These are phyloP conservation scores for Rachicladosporium sp. DNA, from an alignment of 2,329 filamentous ascomycete species.

Conservation along the genomic window DNA sequence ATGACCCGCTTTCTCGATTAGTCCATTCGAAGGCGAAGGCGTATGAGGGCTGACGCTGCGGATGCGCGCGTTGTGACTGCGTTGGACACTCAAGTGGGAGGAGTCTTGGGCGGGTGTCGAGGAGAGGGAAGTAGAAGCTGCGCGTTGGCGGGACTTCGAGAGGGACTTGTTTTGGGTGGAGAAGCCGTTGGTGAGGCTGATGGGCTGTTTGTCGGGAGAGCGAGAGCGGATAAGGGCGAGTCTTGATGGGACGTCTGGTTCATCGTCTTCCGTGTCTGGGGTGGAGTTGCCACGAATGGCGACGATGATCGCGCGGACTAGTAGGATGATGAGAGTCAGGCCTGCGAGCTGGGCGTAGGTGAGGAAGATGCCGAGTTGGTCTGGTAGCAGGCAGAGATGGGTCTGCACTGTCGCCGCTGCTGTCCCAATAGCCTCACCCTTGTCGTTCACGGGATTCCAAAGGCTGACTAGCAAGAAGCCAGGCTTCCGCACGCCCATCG, in stretches of 20 bases:
- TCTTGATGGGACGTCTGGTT: conserved; percentile 2
- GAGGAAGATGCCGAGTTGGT: conserved; percentile 74
- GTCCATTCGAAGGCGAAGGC: conserved; percentile 14
- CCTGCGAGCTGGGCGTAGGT: conserved; percentile 56
- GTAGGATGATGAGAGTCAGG: conserved; percentile 38
- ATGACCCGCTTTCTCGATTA: conserved; percentile 32
- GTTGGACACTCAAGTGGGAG: conserved; percentile 17
- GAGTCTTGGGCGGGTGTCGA: conserved; percentile 14
- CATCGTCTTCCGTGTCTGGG: neutral
- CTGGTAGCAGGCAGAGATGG: conserved; percentile 79
- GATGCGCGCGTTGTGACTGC: conserved; percentile 21
- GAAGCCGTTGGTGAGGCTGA: conserved; percentile 14
- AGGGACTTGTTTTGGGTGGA: conserved; percentile 12
- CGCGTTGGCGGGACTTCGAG: conserved; percentile 18
- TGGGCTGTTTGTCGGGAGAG: conserved; percentile 5
- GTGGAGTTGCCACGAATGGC: conserved; percentile 11
- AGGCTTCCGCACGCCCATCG: conserved; percentile 82
- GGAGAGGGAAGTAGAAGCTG: conserved; percentile 17
- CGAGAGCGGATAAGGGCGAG: conserved; percentile 9
- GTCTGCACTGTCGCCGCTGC: conserved; percentile 59
- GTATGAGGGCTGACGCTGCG: conserved; percentile 26
- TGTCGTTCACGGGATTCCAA: conserved; percentile 72
- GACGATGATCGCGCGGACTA: conserved; percentile 31
- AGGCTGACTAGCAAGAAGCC: conserved; percentile 82
- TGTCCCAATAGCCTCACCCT: conserved; percentile 18